phyloP scores from a whole-genome alignment of 164 flowering plant species.

The Protea cynaroides region DNA sequence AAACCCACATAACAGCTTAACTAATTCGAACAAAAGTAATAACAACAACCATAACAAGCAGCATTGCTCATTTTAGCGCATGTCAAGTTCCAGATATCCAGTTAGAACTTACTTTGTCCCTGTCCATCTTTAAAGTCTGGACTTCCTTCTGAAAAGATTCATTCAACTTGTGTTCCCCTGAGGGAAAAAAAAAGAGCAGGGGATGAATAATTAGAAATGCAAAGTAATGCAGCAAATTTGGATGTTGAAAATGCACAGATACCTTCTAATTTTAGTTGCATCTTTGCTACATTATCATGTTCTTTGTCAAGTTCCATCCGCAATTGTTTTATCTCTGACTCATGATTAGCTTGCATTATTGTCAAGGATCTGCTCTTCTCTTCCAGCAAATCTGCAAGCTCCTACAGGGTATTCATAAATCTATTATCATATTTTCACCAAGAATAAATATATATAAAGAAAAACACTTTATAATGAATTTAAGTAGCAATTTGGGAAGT shows the following conservation, averaged over 20 bases:
- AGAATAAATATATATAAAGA: conserved; percentile 5
- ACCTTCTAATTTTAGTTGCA: conserved; percentile 56
- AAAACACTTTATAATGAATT: not conserved
- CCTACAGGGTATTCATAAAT: conserved; percentile 57
- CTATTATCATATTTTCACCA: conserved; percentile 32
- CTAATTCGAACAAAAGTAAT: too few relatives aligned
- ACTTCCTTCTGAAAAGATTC: conserved; percentile 53
- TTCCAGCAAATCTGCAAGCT: conserved; percentile 63
- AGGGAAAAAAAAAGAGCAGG: conserved; percentile 12
- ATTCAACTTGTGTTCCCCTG: conserved; percentile 66
- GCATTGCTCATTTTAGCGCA: not conserved
- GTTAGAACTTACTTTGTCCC: conserved; percentile 51
- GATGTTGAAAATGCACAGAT: conserved; percentile 6
- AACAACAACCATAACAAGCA: not conserved
- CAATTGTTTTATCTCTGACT: conserved; percentile 47
- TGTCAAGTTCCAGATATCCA: not conserved
- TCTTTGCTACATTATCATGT: conserved; percentile 30
- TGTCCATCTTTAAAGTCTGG: conserved; percentile 36
- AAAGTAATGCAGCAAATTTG: conserved; percentile 3
- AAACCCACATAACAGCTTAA: not conserved
- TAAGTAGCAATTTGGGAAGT: not conserved
- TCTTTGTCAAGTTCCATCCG: conserved; percentile 58
- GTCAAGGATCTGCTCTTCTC: conserved; percentile 52
- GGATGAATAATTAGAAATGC: conserved; percentile 6
- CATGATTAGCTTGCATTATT: conserved; percentile 44